Evolutionary conservation across 2,329 filamentous ascomycete genomes (phyloP).

Genomic region (Chrysoporthe deuterocubensis): DNA sequence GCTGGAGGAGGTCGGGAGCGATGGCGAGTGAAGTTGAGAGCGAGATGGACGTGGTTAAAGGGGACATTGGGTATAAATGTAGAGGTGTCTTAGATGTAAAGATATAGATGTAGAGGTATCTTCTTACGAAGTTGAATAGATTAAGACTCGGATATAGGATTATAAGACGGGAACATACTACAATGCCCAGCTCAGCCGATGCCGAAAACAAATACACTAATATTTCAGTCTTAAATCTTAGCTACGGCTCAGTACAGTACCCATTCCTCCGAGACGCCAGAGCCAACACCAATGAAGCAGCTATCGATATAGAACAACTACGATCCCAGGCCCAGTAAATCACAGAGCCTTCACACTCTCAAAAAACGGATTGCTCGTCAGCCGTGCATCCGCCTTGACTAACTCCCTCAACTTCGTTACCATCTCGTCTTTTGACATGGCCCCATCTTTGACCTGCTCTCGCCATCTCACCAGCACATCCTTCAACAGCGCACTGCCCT

Average conservation of each 20-base stretch:
- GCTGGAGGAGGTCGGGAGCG: slow-evolving; percentile 51
- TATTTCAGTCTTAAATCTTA: not conserved
- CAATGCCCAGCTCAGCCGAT: not conserved
- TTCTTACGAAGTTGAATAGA: not conserved
- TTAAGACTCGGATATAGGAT: not conserved
- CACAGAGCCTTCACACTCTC: slow-evolving; percentile 62
- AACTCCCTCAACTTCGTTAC: slow-evolving; percentile 78
- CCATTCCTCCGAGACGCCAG: not conserved
- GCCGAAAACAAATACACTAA: not conserved
- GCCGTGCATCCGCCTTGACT: slow-evolving; percentile 71
- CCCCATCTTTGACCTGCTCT: slow-evolving; percentile 64
- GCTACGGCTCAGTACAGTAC: not conserved
- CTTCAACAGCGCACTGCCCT: slow-evolving; percentile 85
- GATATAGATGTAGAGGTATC: not conserved
- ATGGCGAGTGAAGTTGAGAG: slow-evolving; percentile 26
- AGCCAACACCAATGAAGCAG: not conserved
- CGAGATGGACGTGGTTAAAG: not conserved
- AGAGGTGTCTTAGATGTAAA: not conserved
- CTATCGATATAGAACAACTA: not conserved
- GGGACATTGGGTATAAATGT: not conserved
- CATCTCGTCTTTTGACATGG: slow-evolving; percentile 75
- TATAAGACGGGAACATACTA: not conserved
- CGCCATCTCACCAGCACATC: slow-evolving; percentile 86
- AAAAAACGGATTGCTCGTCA: slow-evolving; percentile 72
- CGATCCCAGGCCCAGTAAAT: slow-evolving; percentile 23